Conservation (phyloP, 2,329 filamentous ascomycete genomes). For the Fusarium sp. region DNA sequence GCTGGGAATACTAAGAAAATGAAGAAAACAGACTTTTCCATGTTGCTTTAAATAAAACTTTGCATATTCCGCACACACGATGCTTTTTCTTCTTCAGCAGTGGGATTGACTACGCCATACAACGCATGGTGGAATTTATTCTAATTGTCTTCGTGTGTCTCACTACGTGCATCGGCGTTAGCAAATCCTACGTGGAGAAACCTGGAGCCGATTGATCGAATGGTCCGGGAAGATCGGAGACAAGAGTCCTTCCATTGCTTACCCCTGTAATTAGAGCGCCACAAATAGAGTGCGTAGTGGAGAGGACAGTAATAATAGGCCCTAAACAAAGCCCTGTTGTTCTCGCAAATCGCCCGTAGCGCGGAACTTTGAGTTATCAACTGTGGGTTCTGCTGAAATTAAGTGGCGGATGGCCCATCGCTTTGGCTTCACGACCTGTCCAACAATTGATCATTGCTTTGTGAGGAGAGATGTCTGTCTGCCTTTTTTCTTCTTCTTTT, state of each 20-base stretch:
- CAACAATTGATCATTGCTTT: no score
- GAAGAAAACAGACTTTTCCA: background rate
- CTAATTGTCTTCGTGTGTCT: background rate
- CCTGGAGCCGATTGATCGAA: background rate
- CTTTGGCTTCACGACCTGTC: background rate
- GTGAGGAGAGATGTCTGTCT: background rate
- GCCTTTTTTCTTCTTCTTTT: background rate
- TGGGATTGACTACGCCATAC: no score
- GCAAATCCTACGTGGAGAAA: background rate
- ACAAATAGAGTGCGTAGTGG: background rate
- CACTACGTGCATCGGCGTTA: background rate
- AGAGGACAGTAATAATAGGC: no score
- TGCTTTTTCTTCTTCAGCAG: background rate
- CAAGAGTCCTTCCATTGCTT: background rate
- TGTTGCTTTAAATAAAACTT: background rate
- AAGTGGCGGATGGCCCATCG: background rate
- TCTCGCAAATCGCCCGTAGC: slow-evolving; percentile 18
- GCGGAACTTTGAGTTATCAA: slow-evolving; percentile 1
- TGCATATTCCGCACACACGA: background rate
- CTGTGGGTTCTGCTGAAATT: slow-evolving; percentile 7
- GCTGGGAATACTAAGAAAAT: background rate
- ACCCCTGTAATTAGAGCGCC: slow-evolving; percentile 26
- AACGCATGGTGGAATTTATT: background rate
- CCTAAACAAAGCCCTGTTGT: background rate
- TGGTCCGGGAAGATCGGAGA: slow-evolving; percentile 17